Conservation (phyloP, 2,329 filamentous ascomycete genomes). For the Tolypocladium tundrense region DNA sequence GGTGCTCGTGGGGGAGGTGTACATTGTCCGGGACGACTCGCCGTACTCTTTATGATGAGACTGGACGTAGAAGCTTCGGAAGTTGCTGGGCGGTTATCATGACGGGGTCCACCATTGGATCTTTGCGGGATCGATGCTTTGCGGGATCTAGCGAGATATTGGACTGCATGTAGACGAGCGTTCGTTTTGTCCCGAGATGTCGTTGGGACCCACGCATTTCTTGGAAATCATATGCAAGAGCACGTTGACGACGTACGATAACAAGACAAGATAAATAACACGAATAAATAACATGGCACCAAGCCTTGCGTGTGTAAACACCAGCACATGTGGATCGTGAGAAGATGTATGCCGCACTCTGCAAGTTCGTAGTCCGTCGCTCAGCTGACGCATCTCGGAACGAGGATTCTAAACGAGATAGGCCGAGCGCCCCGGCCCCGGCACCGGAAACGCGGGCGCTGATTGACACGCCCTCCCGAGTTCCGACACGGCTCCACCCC, state of each 20-base stretch:
- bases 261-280: background rate
- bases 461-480: background rate
- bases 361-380: no score
- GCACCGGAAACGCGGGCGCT: background rate
- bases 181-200: background rate
- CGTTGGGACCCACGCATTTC: no score
- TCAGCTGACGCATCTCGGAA: background rate
- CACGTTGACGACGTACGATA: background rate
- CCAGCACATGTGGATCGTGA: no score
- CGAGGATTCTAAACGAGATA: background rate
- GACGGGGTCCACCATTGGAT: background rate
- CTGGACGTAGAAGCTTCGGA: background rate
- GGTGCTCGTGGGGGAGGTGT: constrained; percentile 54
- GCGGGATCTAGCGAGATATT: background rate
- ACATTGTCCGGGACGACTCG: constrained; percentile 26
- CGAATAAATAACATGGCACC: background rate
- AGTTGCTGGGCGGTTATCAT: background rate
- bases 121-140: background rate
- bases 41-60: background rate
- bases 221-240: no score
- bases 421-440: background rate
- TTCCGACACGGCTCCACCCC: background rate
- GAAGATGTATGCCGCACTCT: no score
- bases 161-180: background rate
- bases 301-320: no score